Base-by-base conservation (phyloP, 2,329 filamentous ascomycete genomes). In the Passalora sequoiae region DNA sequence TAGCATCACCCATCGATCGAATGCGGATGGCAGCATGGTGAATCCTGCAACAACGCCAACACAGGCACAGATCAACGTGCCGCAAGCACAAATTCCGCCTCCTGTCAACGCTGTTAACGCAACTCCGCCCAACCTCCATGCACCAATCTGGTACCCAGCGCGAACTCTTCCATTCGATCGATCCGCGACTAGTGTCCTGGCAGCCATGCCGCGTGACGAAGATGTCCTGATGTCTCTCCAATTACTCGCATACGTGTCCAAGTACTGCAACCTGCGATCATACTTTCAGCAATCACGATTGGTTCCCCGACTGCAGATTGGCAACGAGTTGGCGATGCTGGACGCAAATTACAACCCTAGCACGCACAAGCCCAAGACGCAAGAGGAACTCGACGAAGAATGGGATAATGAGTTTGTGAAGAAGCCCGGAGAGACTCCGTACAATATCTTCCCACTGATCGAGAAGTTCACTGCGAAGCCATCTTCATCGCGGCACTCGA, bases 181-280 rank as follows among this genome's bases (percentile, higher is more conserved):
- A 37, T 49, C 57, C 4, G 49, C 59, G 8, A 78, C 84, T 12
- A 82, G 84, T 55, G 83, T 94, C 57, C 72, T 95, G 22, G 86
- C 89, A 20, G 84, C 89, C 8, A 94, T 97, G 85, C 92, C 92
- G 7, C 81, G 92, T 38, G 92, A 98, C 58, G 92, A 98, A 66
- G 92, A 98, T 60, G 92, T 98, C 2, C 74, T 98, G 51, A 96
- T 98, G 91, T 96, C 92, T 4, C 76, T 98, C 27, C 92, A 98
- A 67, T 78, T 98, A 15, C 77, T 98, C 33, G 92, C 92, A 12
- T 98, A 98, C 64, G 91, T 98, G 44, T 96, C 89, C 17, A 98
- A 98, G 67, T 98, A 98, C 69, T 97, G 92, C 74, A 94, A 94
- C 58, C 78, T 98, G 21, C 81, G 92, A 13, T 84, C 87, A 4